Evolutionary conservation across 306 rosid genomes (phyloP), one percentile per base, ranked within the genome.

Genomic region (Pyrus betulifolia): DNA sequence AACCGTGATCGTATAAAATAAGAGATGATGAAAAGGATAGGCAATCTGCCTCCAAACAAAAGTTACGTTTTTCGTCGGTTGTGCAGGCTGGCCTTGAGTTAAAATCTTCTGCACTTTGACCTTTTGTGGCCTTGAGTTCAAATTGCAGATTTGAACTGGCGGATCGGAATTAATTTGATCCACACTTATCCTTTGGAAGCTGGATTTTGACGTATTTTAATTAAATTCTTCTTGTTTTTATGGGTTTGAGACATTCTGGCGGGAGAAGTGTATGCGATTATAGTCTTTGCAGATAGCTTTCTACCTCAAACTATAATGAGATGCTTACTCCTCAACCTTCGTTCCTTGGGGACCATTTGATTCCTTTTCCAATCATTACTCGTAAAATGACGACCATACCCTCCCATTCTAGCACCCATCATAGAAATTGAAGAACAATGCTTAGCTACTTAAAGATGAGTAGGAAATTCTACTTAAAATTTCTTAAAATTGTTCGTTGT

Each of bases 221-320:
- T 57, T 72, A 15, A 84, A 67, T 61, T 72, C 12, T 5, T 8
- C 40, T 60, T 67, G 80, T 83, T 72, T 68, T 84, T 79, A 62
- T 27, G 33, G 59, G 74, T 62, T 44, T 21, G 40, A 66, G 82
- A 80, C 87, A 84, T 84, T 84, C 84, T 44, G 55, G 22, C 23
- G 11, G 69, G 55, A 74, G 68, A 60, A 69, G 55, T 64, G 5
- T 69, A 74, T 74, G 74, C 35, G 82, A 77, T 66, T 70, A 59
- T 23, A 31, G 46, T 18, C 3, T 54, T 71, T 67, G 46, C 66
- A 44, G 84, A 42, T 54, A 76, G 44, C 19, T 80, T 65, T 77
- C 78, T 40, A 42, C 42, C 45, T 80, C 78, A 54, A 62, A 21
- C 69, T 27, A 63, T 77, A 23, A 74, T 46, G 40, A 77, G 60